A percentile compares a stretch with the other conserved stretches of the same genome.
Evolutionary conservation across 768 basidiomycete species (phyloP).

Genomic region (Inosperma sp.): DNA sequence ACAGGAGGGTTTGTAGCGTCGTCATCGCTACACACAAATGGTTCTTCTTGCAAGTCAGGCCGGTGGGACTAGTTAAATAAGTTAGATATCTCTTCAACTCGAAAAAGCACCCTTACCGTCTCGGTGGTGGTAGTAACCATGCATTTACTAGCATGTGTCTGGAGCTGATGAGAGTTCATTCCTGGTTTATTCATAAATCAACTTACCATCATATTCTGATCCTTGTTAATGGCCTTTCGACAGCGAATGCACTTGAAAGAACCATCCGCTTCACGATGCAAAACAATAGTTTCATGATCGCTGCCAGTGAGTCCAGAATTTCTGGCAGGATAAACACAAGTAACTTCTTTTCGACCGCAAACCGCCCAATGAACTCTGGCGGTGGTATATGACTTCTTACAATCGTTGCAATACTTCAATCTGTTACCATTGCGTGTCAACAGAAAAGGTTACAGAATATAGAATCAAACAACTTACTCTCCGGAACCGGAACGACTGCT

Average conservation of each 20-base stretch:
- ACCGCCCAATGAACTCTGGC: conserved; percentile 1
- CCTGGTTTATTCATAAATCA: neutral
- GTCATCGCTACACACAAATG: neutral
- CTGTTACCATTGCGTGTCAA: neutral
- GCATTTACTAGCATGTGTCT: neutral
- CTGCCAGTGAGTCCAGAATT: neutral
- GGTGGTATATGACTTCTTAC: neutral
- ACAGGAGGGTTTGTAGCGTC: neutral
- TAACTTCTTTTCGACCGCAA: conserved; percentile 2
- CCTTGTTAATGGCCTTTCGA: neutral
- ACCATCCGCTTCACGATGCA: neutral
- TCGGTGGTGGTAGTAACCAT: neutral
- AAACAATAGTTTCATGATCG: neutral
- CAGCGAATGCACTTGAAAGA: conserved; percentile 2
- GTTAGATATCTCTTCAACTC: neutral
- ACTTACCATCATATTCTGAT: conserved; percentile 3
- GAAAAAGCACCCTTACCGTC: neutral
- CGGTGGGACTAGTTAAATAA: neutral
- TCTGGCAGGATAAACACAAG: conserved; percentile 1
- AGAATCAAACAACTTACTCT: neutral
- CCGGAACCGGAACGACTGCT: no score
- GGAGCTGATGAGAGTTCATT: neutral
- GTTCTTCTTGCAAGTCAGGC: neutral
- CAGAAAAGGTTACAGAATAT: neutral
- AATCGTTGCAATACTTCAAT: conserved; percentile 2